Evolutionary conservation across 768 basidiomycete genomes (phyloP).

Genomic region (Russula abietina): DNA sequence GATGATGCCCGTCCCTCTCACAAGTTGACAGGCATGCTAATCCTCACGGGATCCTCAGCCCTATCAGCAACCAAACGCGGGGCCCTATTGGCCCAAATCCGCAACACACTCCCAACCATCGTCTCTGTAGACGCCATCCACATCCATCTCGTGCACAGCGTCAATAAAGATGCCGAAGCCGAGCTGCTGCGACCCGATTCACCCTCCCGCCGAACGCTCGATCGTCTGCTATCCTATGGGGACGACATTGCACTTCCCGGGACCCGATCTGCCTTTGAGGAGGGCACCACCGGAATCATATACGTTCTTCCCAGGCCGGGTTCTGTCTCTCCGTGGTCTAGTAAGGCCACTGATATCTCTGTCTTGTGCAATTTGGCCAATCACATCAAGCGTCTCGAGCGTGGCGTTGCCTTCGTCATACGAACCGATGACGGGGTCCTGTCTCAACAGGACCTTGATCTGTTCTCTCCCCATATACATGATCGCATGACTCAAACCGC

Average conservation of each 20-base stretch:
- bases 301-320: conserved; percentile 82
- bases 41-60: conserved; percentile 71
- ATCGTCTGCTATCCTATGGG: conserved; percentile 78
- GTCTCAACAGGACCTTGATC: conserved; percentile 42
- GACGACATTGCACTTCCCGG: conserved; percentile 54
- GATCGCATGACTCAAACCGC: conserved; percentile 96
- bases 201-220: conserved; percentile 46
- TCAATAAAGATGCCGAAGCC: conserved; percentile 38
- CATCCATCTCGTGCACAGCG: conserved; percentile 76
- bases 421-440: conserved; percentile 40
- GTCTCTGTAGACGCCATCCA: conserved; percentile 74
- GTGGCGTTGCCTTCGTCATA: conserved; percentile 70
- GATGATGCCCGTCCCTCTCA: neutral
- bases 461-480: conserved; percentile 68
- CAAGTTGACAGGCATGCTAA: conserved; percentile 50
- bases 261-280: conserved; percentile 37
- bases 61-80: conserved; percentile 67
- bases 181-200: conserved; percentile 45
- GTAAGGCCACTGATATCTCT: conserved; percentile 96
- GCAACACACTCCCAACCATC: conserved; percentile 46
- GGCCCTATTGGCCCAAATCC: conserved; percentile 56
- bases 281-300: conserved; percentile 39
- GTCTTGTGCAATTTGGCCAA: conserved; percentile 72
- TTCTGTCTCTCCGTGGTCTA: conserved; percentile 97
- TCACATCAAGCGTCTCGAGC: conserved; percentile 76